A percentile compares a stretch with the other conserved stretches of the same genome.
Evolutionary conservation across 2,329 filamentous ascomycete species (phyloP).

Genomic region (Hymenoscyphus fructigenus): DNA sequence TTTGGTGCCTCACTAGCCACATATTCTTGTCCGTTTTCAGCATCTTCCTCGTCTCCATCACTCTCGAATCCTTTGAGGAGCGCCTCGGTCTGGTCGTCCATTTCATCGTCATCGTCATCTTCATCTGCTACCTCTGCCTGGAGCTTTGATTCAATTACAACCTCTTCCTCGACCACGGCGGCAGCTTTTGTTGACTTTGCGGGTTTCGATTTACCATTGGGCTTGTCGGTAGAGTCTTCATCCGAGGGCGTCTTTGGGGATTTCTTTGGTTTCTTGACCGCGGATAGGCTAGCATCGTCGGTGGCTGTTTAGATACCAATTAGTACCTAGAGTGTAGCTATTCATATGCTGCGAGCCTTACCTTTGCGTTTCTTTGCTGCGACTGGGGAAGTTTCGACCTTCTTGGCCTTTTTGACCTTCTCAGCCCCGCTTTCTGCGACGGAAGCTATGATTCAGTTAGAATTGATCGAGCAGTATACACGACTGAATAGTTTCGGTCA

Average conservation of each 20-base stretch:
- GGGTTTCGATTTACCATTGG: conserved; percentile 15
- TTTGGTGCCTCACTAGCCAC: conserved; percentile 37
- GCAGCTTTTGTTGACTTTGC: conserved; percentile 24
- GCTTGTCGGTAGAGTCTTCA: conserved; percentile 35
- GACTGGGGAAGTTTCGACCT: conserved; percentile 30
- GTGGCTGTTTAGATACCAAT: conserved; percentile 21
- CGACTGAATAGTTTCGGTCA: background rate
- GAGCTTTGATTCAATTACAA: conserved; percentile 19
- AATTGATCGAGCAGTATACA: conserved; percentile 13
- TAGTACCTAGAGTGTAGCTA: background rate
- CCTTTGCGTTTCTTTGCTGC: conserved; percentile 38
- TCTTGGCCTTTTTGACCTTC: conserved; percentile 42
- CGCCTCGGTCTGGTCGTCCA: conserved; percentile 53
- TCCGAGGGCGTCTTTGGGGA: conserved; percentile 14
- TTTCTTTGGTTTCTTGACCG: conserved; percentile 38
- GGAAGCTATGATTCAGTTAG: conserved; percentile 35
- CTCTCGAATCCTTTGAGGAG: conserved; percentile 56
- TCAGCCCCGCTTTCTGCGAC: conserved; percentile 37
- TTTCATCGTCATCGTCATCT: conserved; percentile 32
- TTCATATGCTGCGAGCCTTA: conserved; percentile 11
- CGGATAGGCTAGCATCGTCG: conserved; percentile 32
- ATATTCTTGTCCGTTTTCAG: conserved; percentile 43
- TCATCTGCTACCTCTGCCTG: conserved; percentile 22
- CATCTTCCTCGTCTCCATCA: conserved; percentile 46
- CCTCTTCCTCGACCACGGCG: conserved; percentile 19